Evolutionary conservation across 140 eudicot species (phyloP).

Genomic region (Ambrosia hybrid): DNA sequence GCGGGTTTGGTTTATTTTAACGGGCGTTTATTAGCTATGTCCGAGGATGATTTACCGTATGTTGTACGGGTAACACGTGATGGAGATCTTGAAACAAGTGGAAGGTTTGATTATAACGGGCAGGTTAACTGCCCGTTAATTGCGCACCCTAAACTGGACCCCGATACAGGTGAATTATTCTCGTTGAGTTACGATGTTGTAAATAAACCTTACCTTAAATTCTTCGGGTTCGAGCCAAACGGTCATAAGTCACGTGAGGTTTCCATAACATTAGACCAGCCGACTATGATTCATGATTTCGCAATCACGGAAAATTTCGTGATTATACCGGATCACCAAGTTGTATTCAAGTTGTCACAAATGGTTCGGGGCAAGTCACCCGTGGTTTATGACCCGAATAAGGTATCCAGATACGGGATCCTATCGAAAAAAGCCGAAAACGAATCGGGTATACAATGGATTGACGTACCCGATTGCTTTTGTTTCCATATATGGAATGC

Average conservation of each 20-base stretch:
- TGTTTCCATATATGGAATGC: conserved; percentile 78
- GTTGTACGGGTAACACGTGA: conserved; percentile 32
- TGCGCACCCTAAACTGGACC: conserved; percentile 88
- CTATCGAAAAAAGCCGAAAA: conserved; percentile 42
- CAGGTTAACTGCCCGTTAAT: conserved; percentile 63
- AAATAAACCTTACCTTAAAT: conserved; percentile 62
- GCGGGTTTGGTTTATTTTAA: conserved; percentile 71
- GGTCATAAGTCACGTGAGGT: conserved; percentile 69
- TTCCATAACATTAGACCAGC: conserved; percentile 47
- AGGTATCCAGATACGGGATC: conserved; percentile 61
- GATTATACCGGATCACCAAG: conserved; percentile 74
- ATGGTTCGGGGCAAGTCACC: conserved; percentile 74
- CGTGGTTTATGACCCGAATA: conserved; percentile 53
- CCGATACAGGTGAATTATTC: conserved; percentile 52
- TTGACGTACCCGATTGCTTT: conserved; percentile 56
- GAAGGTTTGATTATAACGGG: conserved; percentile 61
- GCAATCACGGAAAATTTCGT: conserved; percentile 66
- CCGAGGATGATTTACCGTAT: conserved; percentile 83
- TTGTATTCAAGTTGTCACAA: conserved; percentile 67
- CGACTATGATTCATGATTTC: conserved; percentile 84
- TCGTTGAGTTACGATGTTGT: conserved; percentile 61
- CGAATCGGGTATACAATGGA: conserved; percentile 56
- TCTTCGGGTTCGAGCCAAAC: conserved; percentile 41
- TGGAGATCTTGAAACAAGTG: conserved; percentile 65
- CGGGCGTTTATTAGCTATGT: conserved; percentile 70